Evolutionary conservation across 352 stramenopile species (phyloP), one percentile per base, ranked within the genome.

Genomic region (Thalassiosira sp.): DNA sequence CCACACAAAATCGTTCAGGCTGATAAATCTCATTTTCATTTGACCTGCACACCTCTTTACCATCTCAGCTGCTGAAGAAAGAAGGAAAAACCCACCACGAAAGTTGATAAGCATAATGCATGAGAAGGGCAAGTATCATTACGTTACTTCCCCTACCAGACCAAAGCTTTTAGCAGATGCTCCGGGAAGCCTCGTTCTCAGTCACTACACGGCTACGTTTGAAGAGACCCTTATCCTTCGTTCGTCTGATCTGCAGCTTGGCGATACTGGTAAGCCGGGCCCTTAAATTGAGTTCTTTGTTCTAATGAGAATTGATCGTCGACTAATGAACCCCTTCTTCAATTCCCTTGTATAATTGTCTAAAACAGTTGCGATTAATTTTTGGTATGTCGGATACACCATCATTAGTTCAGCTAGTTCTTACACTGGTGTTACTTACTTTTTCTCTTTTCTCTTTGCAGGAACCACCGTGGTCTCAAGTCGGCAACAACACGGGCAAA

Each of bases 211-310:
- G 2, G 74, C 82, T 22, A 63, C 46, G 27, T 86, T 71, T 48
- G 79, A 86, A 61, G 70, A 83, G 58, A 82, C 74, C 35, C 43
- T 86, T 27, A 60, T 81, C 59, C 35, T 86, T 18, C 43, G 71
- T 11, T 75, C 67, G 28, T 65, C 64, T 16, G 76, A 86, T 53
- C 67, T 86, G 51, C 74, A 86, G 57, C 74, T 86, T 42, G 53
- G 7, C 27, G 73, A 82, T 63, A 28, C 72, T 74, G 65, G 68
- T 78, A 66, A 81, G 11, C n/a, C 20, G 24, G 0, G 31, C 57
- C 16, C 64, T 42, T 64, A 18, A 20, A 52, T 65, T 18, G 42
- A 0, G 33, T 54, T 7, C 15, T 25, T n/a, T n/a, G n/a, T n/a
- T n/a, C n/a, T n/a, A n/a, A n/a, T n/a, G n/a, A n/a, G n/a, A n/a